Base-by-base conservation (phyloP, 768 basidiomycete genomes). In the Termitomyces sp. region DNA sequence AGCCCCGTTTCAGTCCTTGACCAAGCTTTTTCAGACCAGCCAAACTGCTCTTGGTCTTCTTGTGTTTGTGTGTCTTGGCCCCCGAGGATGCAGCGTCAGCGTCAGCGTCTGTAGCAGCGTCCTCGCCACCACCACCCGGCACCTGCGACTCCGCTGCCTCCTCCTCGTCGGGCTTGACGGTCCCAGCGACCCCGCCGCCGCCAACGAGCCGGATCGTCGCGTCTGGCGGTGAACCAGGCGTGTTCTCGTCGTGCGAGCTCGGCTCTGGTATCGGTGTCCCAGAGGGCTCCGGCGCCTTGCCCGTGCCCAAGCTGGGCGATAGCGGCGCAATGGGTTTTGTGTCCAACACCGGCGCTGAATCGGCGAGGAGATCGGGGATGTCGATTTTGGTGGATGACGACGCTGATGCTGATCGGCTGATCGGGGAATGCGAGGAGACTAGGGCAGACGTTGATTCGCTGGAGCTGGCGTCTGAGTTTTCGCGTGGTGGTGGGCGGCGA, bases 151-250 rank as follows among this genome's bases (percentile, higher is more conserved):
- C 64, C 6, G 67, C 46, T 9, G 66, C 61, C 20, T 69, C 66
- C n/a, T 71, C 70, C 43, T 68, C 68, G 39, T 70, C 68, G 2
- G 62, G 61, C 27, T 62, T 39, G 6, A 68, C 68, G 18, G 67
- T 58, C 22, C 82, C 83, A 31, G 72, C 66, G 24, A 73, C 69
- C 18, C 82, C 82, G 20, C 79, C 79, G 2, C 77, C 80, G 20
- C 84, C 85, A n/a, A 87, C 78, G 14, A 87, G 67, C 44, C 83
- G 80, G 52, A 87, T 76, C 13, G 82, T 84, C 12, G 76, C 71
- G 46, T 76, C 75, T 20, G 74, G 65, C 18, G n/a, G n/a, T n/a
- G 59, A 61, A 16, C 65, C 61, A 26, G 24, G 41, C 31, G 27
- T 54, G 48, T 53, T 53, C 31, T 31, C 37, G 37, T 46, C 48